phyloP scores from a whole-genome alignment of 2,329 filamentous ascomycete species.

The Aureobasidium leucospermi region DNA sequence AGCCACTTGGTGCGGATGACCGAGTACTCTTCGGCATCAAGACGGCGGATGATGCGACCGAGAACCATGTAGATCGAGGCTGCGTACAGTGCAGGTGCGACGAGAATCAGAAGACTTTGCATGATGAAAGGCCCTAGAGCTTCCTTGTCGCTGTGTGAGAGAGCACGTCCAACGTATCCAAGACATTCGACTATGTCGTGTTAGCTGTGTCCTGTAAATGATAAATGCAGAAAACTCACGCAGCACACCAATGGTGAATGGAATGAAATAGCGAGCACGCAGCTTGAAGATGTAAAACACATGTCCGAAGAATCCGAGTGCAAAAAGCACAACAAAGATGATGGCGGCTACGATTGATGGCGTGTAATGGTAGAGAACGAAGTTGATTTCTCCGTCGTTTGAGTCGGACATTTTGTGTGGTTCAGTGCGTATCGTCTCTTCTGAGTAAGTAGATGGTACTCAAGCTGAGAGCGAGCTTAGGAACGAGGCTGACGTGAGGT shows the following conservation, averaged over 20 bases:
- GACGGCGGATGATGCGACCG: conserved; percentile 37
- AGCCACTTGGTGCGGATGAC: conserved; percentile 38
- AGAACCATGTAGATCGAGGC: conserved; percentile 46
- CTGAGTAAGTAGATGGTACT: neutral
- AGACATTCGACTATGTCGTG: conserved; percentile 36
- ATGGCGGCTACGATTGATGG: conserved; percentile 8
- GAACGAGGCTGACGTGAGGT: neutral
- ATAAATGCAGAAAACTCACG: conserved; percentile 32
- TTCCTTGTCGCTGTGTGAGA: conserved; percentile 27
- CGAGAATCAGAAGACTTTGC: conserved; percentile 39
- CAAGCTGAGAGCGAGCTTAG: neutral
- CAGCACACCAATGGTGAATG: conserved; percentile 40
- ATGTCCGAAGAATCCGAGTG: neutral
- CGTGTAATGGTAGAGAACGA: conserved; percentile 9
- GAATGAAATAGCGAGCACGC: conserved; percentile 34
- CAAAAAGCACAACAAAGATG: conserved; percentile 10
- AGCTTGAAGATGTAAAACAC: conserved; percentile 4
- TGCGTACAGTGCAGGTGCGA: conserved; percentile 44
- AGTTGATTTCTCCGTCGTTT: neutral
- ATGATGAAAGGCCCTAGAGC: conserved; percentile 35
- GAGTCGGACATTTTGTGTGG: neutral
- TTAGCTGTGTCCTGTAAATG: neutral
- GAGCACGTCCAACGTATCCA: conserved; percentile 45
- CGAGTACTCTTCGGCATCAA: conserved; percentile 35
- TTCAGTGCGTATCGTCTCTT: neutral